A percentile compares a stretch with the other conserved stretches of the same genome.
Conservation (phyloP, 768 basidiomycete species). For the Mycena maculata region DNA sequence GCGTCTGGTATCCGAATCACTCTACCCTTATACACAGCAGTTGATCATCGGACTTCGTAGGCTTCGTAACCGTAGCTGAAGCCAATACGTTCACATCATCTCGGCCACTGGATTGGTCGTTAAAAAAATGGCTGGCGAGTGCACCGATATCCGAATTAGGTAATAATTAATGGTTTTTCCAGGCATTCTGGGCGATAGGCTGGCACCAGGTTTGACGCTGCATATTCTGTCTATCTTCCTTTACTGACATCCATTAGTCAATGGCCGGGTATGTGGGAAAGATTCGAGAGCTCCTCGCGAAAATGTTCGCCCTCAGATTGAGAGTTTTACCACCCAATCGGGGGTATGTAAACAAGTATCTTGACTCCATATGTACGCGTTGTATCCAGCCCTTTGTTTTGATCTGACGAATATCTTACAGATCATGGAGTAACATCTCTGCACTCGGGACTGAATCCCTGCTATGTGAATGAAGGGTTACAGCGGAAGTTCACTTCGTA, state of each 20-base stretch:
- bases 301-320: slow-evolving; percentile 32
- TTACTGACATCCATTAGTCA: slow-evolving; percentile 13
- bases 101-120: slow-evolving; percentile 48
- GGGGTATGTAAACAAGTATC: slow-evolving; percentile 30
- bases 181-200: slow-evolving; percentile 47
- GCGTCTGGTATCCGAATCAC: no score
- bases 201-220: slow-evolving; percentile 25
- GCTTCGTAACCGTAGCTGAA: slow-evolving; percentile 46
- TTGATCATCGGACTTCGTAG: no score
- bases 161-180: no score
- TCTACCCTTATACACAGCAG: no score
- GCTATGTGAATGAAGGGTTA: slow-evolving; percentile 35
- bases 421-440: slow-evolving; percentile 21
- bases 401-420: no score
- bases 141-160: slow-evolving; percentile 41
- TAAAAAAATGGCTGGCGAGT: slow-evolving; percentile 34
- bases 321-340: slow-evolving; percentile 28
- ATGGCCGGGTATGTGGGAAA: slow-evolving; percentile 29
- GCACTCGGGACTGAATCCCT: slow-evolving; percentile 36
- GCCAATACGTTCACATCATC: slow-evolving; percentile 46
- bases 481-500: slow-evolving; percentile 41
- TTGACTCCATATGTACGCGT: slow-evolving; percentile 33
- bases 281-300: slow-evolving; percentile 32
- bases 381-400: no score
- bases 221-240: background rate